Conservation (phyloP, 2,329 filamentous ascomycete genomes). For the Fusarium armeniacum region DNA sequence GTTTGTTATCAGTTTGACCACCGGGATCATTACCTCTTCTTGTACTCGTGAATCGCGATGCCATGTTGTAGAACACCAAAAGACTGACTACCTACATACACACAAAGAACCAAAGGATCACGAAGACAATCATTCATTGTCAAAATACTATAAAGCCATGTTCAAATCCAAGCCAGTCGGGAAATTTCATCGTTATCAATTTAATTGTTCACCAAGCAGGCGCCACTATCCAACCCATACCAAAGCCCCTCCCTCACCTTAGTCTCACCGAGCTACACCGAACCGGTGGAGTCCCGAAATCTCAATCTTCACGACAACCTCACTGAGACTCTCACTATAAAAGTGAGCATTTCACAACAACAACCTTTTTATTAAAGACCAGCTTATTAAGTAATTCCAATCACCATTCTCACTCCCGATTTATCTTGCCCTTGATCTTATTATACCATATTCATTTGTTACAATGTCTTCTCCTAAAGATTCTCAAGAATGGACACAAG, state of each 20-base stretch:
- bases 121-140: neutral
- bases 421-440: neutral
- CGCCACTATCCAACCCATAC: constrained; percentile 14
- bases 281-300: constrained; percentile 38
- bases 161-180: neutral
- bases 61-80: neutral
- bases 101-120: neutral
- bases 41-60: neutral
- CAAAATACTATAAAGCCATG: neutral
- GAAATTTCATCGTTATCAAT: constrained; percentile 7
- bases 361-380: neutral
- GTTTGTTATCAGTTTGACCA: neutral
- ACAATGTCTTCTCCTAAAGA: constrained; percentile 34
- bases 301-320: constrained; percentile 38
- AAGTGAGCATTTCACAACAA: constrained; percentile 12
- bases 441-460: neutral
- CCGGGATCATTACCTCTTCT: constrained; percentile 1
- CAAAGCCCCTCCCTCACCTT: constrained; percentile 12
- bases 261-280: constrained; percentile 42
- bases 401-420: neutral
- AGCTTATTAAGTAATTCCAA: neutral
- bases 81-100: neutral
- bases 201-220: constrained; percentile 4
- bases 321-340: constrained; percentile 22
- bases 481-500: constrained; percentile 47